Evolutionary conservation across 257 asterid genomes (phyloP), one percentile per base, ranked within the genome.

Genomic region (Euphrasia confusa): DNA sequence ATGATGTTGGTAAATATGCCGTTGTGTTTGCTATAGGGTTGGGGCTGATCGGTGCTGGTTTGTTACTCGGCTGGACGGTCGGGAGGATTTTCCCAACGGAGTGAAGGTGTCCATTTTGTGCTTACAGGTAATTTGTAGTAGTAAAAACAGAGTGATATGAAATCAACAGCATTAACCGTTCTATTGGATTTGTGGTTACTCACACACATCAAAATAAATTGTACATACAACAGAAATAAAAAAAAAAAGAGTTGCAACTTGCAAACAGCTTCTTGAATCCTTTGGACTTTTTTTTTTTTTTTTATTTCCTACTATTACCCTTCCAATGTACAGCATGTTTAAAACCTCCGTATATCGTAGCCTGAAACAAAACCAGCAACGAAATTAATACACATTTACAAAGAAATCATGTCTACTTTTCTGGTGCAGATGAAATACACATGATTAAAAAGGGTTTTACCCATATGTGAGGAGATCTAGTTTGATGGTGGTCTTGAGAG

Each of bases 1-100:
- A 26, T 13, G 78, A 78, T 53, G 69, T 77, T 39, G 58, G 79
- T 64, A 82, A 67, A 64, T 84, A 70, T 44, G 84, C 83, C 2
- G 79, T 81, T 39, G 76, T 70, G 65, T 79, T 92, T 54, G 93
- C 95, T 40, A 55, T 89, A 37, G 97, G 95, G 28, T 70, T 92
- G 80, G 87, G 97, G 65, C 75, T 92, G 39, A 88, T 83, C 58
- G 83, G 99, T 13, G 97, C 97, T 10, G 97, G 99, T 26, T 77
- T 92, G 54, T 73, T 92, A 58, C 81, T 92, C 28, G 99, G 97
- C 32, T 88, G 95, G 90, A 79, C 87, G 2, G 69, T 80, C 0
- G 95, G 87, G 24, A 81, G 90, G 84, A 72, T 86, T 83, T 61
- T 83, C 10, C 93, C 89, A 2, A 74, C 82, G 37, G 81, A 84